Evolutionary conservation across 2,329 filamentous ascomycete species (phyloP).

Genomic region (Ophiostoma fasciatum): DNA sequence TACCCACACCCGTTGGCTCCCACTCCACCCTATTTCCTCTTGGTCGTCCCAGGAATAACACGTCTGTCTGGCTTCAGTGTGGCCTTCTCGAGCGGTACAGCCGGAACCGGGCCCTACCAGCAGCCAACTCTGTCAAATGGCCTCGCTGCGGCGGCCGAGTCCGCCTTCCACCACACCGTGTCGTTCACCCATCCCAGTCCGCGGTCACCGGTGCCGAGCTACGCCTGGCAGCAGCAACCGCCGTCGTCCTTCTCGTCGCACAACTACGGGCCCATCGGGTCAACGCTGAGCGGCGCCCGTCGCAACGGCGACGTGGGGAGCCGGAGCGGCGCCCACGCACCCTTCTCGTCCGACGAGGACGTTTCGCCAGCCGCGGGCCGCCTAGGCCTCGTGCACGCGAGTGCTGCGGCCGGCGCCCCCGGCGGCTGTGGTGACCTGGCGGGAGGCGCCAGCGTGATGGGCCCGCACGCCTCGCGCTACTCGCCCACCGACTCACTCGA

Average conservation of each 20-base stretch:
- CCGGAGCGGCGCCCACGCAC: too few relatives aligned
- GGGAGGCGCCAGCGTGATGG: too few relatives aligned
- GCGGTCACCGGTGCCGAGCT: slow-evolving; percentile 8
- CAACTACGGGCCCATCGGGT: slow-evolving; percentile 9
- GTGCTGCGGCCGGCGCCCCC: too few relatives aligned
- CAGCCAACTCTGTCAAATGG: slow-evolving; percentile 16
- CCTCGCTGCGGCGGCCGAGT: slow-evolving; percentile 21
- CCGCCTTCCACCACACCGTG: slow-evolving; percentile 23
- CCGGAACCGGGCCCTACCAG: slow-evolving; percentile 11
- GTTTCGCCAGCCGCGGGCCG: too few relatives aligned
- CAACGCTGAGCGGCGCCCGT: too few relatives aligned
- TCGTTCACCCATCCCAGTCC: slow-evolving; percentile 3
- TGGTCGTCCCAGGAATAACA: slow-evolving; percentile 1
- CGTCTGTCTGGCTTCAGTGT: slow-evolving; percentile 23
- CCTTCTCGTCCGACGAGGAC: too few relatives aligned
- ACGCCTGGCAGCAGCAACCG: slow-evolving; percentile 13
- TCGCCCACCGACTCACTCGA: slow-evolving; percentile 44
- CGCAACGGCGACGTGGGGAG: too few relatives aligned
- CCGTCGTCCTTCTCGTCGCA: slow-evolving; percentile 11
- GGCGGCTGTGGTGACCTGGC: too few relatives aligned
- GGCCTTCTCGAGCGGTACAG: slow-evolving; percentile 24
- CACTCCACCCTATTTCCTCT: not conserved
- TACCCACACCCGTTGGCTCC: not conserved
- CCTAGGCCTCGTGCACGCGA: too few relatives aligned
- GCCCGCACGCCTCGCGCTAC: too few relatives aligned